Evolutionary conservation across 768 basidiomycete species (phyloP).

Genomic region (Tylopilus plumbeoviolaceoides): DNA sequence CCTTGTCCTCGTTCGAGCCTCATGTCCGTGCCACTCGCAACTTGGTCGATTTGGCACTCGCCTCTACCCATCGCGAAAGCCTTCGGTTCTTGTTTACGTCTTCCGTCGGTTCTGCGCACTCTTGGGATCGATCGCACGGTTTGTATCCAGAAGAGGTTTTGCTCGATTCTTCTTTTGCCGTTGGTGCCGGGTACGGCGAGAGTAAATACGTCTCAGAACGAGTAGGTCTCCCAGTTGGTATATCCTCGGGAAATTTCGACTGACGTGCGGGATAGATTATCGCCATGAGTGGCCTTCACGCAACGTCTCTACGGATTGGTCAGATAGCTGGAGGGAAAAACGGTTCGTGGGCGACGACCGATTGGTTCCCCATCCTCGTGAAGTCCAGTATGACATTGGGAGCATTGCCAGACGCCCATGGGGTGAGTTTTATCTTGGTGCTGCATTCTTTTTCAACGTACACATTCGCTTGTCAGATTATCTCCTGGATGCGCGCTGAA

Average conservation of each 20-base stretch:
- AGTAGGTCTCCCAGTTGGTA: conserved; percentile 14
- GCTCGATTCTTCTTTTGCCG: conserved; percentile 29
- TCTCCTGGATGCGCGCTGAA: conserved; percentile 38
- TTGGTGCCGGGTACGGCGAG: conserved; percentile 44
- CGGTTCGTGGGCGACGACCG: conserved; percentile 42
- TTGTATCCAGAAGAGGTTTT: conserved; percentile 35
- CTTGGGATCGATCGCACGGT: conserved; percentile 26
- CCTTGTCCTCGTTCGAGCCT: conserved; percentile 42
- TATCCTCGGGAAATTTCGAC: neutral
- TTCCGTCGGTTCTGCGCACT: conserved; percentile 34
- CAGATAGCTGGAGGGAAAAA: conserved; percentile 40
- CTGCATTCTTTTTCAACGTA: no score
- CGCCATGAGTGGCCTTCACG: conserved; percentile 33
- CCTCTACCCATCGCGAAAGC: conserved; percentile 23
- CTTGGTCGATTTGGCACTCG: conserved; percentile 26
- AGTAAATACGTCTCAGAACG: conserved; percentile 43
- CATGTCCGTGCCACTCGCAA: conserved; percentile 38
- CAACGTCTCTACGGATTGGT: conserved; percentile 40
- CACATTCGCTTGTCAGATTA: conserved; percentile 2
- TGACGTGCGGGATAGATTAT: conserved; percentile 30
- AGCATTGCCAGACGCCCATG: conserved; percentile 25
- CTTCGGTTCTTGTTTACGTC: conserved; percentile 39
- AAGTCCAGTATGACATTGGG: conserved; percentile 31
- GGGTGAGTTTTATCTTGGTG: conserved; percentile 26
- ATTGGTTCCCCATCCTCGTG: conserved; percentile 46